Percentiles rank a stretch among this genome's conserved stretches.
These are phyloP conservation scores for Starmerella khaoyaiensis DNA, from an alignment of 805 yeast genomes.

Conservation along the genomic window DNA sequence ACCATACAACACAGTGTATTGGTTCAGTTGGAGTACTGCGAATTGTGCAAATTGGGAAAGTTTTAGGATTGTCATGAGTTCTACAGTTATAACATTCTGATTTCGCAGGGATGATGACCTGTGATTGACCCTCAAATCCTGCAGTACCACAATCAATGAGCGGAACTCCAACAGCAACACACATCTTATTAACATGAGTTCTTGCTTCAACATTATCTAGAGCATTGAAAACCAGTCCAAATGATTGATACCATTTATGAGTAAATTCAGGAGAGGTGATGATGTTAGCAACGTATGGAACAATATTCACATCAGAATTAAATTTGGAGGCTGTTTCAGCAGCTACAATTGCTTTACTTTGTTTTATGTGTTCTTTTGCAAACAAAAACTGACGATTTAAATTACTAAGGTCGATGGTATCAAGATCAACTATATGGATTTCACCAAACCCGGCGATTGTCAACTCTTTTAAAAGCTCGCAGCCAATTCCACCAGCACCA, in stretches of 20 bases:
- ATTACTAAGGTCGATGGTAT: conserved; percentile 85
- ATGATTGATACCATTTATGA: conserved; percentile 61
- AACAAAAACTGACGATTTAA: conserved; percentile 87
- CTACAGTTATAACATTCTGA: conserved; percentile 93
- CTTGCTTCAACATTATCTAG: conserved; percentile 89
- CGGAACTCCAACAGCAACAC: conserved; percentile 59
- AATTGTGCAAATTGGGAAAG: conserved; percentile 93
- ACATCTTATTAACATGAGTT: conserved; percentile 72
- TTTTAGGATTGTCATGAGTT: conserved; percentile 73
- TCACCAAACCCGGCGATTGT: conserved; percentile 64
- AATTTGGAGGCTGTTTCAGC: conserved; percentile 66
- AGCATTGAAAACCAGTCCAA: conserved; percentile 77
- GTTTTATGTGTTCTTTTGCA: conserved; percentile 76
- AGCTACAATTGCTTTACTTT: conserved; percentile 77
- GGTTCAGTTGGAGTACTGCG: conserved; percentile 95
- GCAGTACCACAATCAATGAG: conserved; percentile 91
- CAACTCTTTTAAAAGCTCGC: conserved; percentile 97
- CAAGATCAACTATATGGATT: conserved; percentile 53
- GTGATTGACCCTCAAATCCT: conserved; percentile 88
- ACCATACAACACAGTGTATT: conserved; percentile 95
- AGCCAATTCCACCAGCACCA: conserved; percentile 99
- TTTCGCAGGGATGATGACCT: conserved; percentile 61
- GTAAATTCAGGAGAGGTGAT: conserved; percentile 63
- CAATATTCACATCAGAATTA: conserved; percentile 50
- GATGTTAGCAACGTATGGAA: conserved; percentile 77